Base-by-base conservation (phyloP, 768 basidiomycete species). In the Macrolepiota dolichaula region DNA sequence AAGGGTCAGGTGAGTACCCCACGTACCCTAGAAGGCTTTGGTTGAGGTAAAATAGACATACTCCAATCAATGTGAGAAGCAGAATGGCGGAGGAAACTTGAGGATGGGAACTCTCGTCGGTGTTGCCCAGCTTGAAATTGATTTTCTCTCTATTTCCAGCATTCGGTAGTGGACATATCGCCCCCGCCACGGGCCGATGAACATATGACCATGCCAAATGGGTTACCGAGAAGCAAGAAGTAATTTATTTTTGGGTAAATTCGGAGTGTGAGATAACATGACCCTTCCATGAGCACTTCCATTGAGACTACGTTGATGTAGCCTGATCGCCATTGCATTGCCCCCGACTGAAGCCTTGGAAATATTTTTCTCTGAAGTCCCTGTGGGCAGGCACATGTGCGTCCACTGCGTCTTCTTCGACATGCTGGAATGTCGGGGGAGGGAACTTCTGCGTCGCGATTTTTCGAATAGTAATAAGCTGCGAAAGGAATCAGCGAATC, bases 381-480 rank as follows among this genome's bases (percentile, higher is more conserved):
- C 84, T 88, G 72, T 98, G 96, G 0, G 94, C 95, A 2, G 96
- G 95, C 12, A 85, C 69, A 67, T 83, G 87, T 3, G 17, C 46
- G 17, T 64, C 60, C 15, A 65, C 65, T 5, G 35, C 12, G 32
- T 61, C 47, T 29, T 50, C 47, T 19, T 40, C 47, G 25, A 70
- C 68, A 9, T 69, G 70, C 37, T 81, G 78, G 64, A 92, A 91
- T 2, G 75, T 73, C 3, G 90, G 89, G 0, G 81, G 80, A 1
- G 79, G 73, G 65, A 79, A 85, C 36, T 68, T 68, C 40, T 71
- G 64, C 10, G 73, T 59, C 6, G 82, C 80, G 2, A 71, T 77
- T 73, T 96, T 98, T 57, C 85, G 85, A 70, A 98, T 89, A 7
- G 96, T 98, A 57, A 98, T 91, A 17, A 99, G 79, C 94, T 96